Base-by-base conservation (phyloP, 2,329 filamentous ascomycete genomes). In the Sporothrix inflata region DNA sequence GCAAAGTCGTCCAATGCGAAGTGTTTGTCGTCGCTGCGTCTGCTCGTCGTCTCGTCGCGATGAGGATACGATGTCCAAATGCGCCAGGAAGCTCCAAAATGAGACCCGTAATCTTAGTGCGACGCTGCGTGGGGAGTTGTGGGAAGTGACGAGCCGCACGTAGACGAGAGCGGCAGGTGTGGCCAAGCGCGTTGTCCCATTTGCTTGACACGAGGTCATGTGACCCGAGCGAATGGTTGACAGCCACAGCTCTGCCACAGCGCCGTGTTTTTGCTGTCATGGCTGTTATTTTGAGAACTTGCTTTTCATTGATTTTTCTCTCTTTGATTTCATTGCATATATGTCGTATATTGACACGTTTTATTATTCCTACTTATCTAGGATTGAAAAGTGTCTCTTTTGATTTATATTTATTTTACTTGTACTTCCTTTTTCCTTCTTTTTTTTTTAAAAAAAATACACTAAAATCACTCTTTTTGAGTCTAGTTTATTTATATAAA, bases 141-240 rank as follows among this genome's bases (percentile, higher is more conserved):
- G 53, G 53, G 38, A 63, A 45, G 57, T 42, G 57, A 61, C 57
- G 57, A 53, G 65, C 65, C 45, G 69, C 27, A 71, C 57, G 38
- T 19, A 9, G 24, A 66, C 63, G 63, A 49, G 63, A 34, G 21
- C 16, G 55, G 42, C 40, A 55, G 53, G 68, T 61, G 51, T 66
- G 42, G 53, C 27, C 40, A 27, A 21, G 68, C 55, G 55, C 40
- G 40, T 49, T 60, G 19, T 61, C 40, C 30, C 19, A 63, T 63
- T 21, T 47, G 14, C 19, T 40, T 9, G 38, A 51, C 47, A 65
- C 70, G 60, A 6, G 38, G 34, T 71, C 47, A 63, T 60, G 47
- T 66, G 49, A 71, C 9, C 47, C 1, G 8, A 8, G 14, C 9
- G 11, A 27, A 9, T 3, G n/a, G 3, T 16, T 3, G 11, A 11